Base-by-base conservation (phyloP, 306 rosid species). In the Vigna mungo region DNA sequence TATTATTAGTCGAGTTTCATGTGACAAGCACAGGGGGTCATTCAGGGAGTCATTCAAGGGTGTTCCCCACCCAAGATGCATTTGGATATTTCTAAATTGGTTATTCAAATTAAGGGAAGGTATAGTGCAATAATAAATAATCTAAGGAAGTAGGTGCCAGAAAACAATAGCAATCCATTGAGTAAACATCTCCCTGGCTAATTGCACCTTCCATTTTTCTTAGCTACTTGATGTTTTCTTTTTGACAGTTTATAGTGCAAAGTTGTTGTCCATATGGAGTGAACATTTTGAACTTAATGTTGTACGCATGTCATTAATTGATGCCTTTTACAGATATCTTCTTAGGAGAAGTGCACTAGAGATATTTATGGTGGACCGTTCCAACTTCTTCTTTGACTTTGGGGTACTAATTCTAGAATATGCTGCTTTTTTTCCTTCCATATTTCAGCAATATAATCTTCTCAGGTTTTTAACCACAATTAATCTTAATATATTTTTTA, bases 271-370 rank as follows among this genome's bases (percentile, higher is more conserved):
- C 27, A 25, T 25, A 25, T 2, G 36, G 65, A 54, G 23, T 68
- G 41, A 61, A 34, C 30, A 59, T 60, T 80, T 71, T 59, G 55
- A 56, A 10, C n/a, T 23, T 20, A 1, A 54, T 9, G 32, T 54
- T 54, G 37, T 25, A 9, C 25, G 14, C 60, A 82, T 61, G 61
- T 37, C 66, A 66, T 16, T 74, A 60, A 79, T 62, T 75, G 13
- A 25, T 79, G 78, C 64, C 74, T 68, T 3, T 73, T 71, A 56
- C 89, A 95, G 99, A 81, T 95, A 92, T 88, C 96, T 95, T 66
- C 91, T 95, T 48, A 87, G 98, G 88, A 90, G 97, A 90, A 92
- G 98, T 88, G 97, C 99, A 65, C 82, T 95, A 69, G 99, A 95
- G 87, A 88, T 95, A 78, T 92, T 95, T 84, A 87, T 89, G 99